A percentile compares a stretch with the other conserved stretches of the same genome.
These are phyloP conservation scores for Talaromyces sp. DNA, from an alignment of 2,329 filamentous ascomycete genomes.

Conservation along the genomic window DNA sequence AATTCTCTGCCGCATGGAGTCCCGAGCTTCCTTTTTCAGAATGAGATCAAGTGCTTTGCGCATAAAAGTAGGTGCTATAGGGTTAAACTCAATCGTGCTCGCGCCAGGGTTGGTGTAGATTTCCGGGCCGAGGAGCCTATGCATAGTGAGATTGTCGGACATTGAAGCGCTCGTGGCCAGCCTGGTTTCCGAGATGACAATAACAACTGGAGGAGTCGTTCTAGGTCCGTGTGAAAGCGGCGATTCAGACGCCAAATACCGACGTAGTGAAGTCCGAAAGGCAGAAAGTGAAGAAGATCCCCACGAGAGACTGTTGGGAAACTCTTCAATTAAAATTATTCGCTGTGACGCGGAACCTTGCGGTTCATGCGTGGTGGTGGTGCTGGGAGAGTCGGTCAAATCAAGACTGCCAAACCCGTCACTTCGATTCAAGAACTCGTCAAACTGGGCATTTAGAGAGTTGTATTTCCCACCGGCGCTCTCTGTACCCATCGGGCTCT, in stretches of 20 bases:
- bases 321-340: slow-evolving; percentile 74
- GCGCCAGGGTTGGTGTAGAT: slow-evolving; percentile 77
- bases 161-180: slow-evolving; percentile 79
- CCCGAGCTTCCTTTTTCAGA: slow-evolving; percentile 77
- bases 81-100: slow-evolving; percentile 84
- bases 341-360: slow-evolving; percentile 32
- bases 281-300: slow-evolving; percentile 61
- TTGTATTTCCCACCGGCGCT: slow-evolving; percentile 59
- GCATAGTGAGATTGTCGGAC: slow-evolving; percentile 87
- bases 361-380: slow-evolving; percentile 2
- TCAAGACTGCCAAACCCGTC: slow-evolving; percentile 74
- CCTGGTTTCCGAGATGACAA: slow-evolving; percentile 88
- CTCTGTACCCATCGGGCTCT: slow-evolving; percentile 66
- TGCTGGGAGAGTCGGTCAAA: slow-evolving; percentile 22
- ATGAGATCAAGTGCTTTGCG: slow-evolving; percentile 77
- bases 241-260: slow-evolving; percentile 64
- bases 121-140: slow-evolving; percentile 81
- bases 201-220: slow-evolving; percentile 67
- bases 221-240: slow-evolving; percentile 24
- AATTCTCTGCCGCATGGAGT: slow-evolving; percentile 68
- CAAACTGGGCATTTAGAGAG: slow-evolving; percentile 76
- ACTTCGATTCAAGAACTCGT: slow-evolving; percentile 81
- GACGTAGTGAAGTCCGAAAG: slow-evolving; percentile 70
- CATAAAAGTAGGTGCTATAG: slow-evolving; percentile 80
- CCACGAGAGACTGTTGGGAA: slow-evolving; percentile 68